Base-by-base conservation (phyloP, 2,329 filamentous ascomycete species). In the Diaporthe vaccinii region DNA sequence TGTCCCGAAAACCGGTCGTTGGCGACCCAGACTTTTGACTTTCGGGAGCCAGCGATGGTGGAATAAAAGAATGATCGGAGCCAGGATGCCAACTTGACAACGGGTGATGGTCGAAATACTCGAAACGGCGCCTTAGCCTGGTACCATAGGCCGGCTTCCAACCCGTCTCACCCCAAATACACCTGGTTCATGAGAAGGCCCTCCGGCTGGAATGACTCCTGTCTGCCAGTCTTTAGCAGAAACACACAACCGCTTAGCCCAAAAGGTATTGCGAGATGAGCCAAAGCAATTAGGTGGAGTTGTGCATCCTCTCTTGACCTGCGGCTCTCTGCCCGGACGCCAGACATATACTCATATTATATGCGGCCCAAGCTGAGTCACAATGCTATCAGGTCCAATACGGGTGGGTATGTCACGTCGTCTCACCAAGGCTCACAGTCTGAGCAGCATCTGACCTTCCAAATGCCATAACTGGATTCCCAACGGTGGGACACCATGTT, bases 21-120 rank as follows among this genome's bases (percentile, higher is more conserved):
- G 22, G 41, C 44, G 62, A 36, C 46, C 65, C 65, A 55, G n/a
- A 53, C 44, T 69, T 68, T 69, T 69, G 65, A 55, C 65, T 69
- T 69, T 69, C 65, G 65, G 65, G 15, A 41, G 34, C 49, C 46
- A 41, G n/a, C 61, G 14, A 36, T 55, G 31, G 44, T 53, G 62
- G 62, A 25, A 68, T 20, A 51, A 20, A 53, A 25, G 12, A 39
- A 20, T 51, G 62, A 68, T 68, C 46, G 22, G 31, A 36, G 62
- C 62, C 46, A 39, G 46, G 62, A 53, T 68, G 28, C 20, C 25
- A 49, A 6, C 1, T 65, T 31, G n/a, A 20, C 39, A 17, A 22
- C 10, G 10, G n/a, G 17, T 0, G 14, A 34, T 9, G 0, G 44
- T 49, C 20, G 44, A 49, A 49, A 22, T 20, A 22, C 17, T 22